A percentile compares a stretch with the other conserved stretches of the same genome.
These are phyloP conservation scores for Erythrophleum fordii DNA, from an alignment of 306 rosid species.

Conservation along the genomic window DNA sequence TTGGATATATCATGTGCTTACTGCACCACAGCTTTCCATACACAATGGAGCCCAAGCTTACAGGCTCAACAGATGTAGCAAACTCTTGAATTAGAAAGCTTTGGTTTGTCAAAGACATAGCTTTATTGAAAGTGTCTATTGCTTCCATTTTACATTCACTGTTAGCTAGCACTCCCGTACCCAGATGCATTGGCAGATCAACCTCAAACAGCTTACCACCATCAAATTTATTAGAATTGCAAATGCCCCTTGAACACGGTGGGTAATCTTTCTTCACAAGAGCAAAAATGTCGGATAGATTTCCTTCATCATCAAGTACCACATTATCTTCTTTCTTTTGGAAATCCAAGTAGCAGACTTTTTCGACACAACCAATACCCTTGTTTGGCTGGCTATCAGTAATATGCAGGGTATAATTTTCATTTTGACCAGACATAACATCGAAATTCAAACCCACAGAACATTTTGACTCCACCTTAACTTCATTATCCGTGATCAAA, in stretches of 20 bases:
- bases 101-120: slow-evolving; percentile 22
- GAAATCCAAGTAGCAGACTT: slow-evolving; percentile 31
- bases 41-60: slow-evolving; percentile 67
- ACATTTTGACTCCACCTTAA: slow-evolving; percentile 47
- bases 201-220: slow-evolving; percentile 53
- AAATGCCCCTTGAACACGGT: slow-evolving; percentile 42
- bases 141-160: slow-evolving; percentile 33
- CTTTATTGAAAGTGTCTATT: slow-evolving; percentile 19
- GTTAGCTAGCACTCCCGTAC: slow-evolving; percentile 36
- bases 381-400: slow-evolving; percentile 47
- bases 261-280: slow-evolving; percentile 41
- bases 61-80: slow-evolving; percentile 55
- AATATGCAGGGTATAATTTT: slow-evolving; percentile 36
- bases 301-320: slow-evolving; percentile 40
- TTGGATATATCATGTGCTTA: slow-evolving; percentile 74
- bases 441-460: slow-evolving; percentile 66
- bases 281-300: slow-evolving; percentile 26
- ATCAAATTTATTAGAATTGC: slow-evolving; percentile 37
- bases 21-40: slow-evolving; percentile 79
- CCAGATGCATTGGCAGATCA: slow-evolving; percentile 45
- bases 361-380: slow-evolving; percentile 46
- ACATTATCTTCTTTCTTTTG: slow-evolving; percentile 41
- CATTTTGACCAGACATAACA: slow-evolving; percentile 49
- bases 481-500: slow-evolving; percentile 39
- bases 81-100: slow-evolving; percentile 38